Base-by-base conservation (phyloP, 1,139 yeast species). In the Candida neerlandica region DNA sequence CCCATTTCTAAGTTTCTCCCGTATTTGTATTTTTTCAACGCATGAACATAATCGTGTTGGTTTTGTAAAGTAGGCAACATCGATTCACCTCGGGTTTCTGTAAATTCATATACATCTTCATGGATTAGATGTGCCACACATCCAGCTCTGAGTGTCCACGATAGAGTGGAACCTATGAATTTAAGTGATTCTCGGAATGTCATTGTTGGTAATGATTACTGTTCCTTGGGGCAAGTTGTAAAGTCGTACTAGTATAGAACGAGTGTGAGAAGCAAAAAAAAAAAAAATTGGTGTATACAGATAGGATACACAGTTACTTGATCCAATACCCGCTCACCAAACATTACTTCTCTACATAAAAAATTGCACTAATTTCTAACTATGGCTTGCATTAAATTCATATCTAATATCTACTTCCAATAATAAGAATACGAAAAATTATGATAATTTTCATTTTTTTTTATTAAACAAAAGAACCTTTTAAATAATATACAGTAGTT, bases 41-140 rank as follows among this genome's bases (percentile, higher is more conserved):
- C 89, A 59, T 89, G 89, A 5, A 91, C 96, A 64, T 80, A 90
- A 64, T 92, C 98, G 45, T 85, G 81, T 21, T 80, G 71, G 23
- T 85, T 81, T 53, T 86, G 85, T 34, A 94, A 70, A 0, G 98
- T 91, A 1, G 99, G 97, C 39, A 94, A 77, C 99, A 94, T 94
- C 32, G 96, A 89, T 62, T 91, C 97, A 3, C 99, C 99, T 56
- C 86, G 74, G 0, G 97, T 89, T 61, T 85, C 92, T 2, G 92
- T 81, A 63, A 87, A 82, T 61, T 89, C 96, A 60, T 84, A 86
- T 16, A 86, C 70, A 58, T 84, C 79, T 44, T 83, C 82, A 55
- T 84, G 89, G 7, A 85, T 62, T 15, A 88, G 70, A 60, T 89
- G 96, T 15, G 85, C 81, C 7, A 80, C 72, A 62, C 94, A 86